Evolutionary conservation across 371 early-diverging fungal genomes (phyloP), one percentile per base, ranked within the genome.

Genomic region (Lichtheimia ramosa): DNA sequence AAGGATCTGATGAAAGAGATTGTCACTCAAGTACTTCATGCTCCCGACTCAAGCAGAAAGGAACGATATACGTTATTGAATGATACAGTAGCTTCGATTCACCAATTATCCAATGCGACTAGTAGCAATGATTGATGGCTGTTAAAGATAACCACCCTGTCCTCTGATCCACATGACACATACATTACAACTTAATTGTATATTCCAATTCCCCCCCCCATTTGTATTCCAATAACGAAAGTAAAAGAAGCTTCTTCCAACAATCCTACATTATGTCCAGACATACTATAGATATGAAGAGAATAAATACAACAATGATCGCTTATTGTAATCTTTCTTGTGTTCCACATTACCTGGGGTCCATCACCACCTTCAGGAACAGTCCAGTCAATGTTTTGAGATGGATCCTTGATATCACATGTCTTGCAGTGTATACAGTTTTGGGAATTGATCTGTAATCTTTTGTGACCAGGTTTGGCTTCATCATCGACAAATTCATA

Each of bases 361-460:
- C 96, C 96, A 62, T 92, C 94, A 39, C 94, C 93, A 61, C 96
- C 96, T 73, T 97, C 96, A 16, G 98, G 98, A 14, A 95, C 96
- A n/a, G 90, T 90, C 98, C 98, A 97, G 73, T 96, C 92, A 78
- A 98, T 97, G 75, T 98, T 98, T 75, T 99, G 99, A 40, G 92
- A 88, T 20, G 98, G 98, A 75, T 97, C 98, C 76, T 99, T 99
- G 75, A 99, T 99, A 71, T 99, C 98, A 71, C 99, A 99, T 0
- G 99, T 99, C 85, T 99, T 99, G 86, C 99, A 99, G 74, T 99
- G 99, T 56, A 99, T 91, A 76, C 99, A 99, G 81, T 99, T 99
- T 69, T 93, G 93, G 34, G 94, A 88, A 76, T 99, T 98, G 77
- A 98, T 96, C 79, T 97, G 97, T 69, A 97, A 89, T n/a, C 96